A percentile compares a stretch with the other conserved stretches of the same genome.
These are phyloP conservation scores for Alternaria ethzedia DNA, from an alignment of 2,329 filamentous ascomycete species.

Conservation along the genomic window DNA sequence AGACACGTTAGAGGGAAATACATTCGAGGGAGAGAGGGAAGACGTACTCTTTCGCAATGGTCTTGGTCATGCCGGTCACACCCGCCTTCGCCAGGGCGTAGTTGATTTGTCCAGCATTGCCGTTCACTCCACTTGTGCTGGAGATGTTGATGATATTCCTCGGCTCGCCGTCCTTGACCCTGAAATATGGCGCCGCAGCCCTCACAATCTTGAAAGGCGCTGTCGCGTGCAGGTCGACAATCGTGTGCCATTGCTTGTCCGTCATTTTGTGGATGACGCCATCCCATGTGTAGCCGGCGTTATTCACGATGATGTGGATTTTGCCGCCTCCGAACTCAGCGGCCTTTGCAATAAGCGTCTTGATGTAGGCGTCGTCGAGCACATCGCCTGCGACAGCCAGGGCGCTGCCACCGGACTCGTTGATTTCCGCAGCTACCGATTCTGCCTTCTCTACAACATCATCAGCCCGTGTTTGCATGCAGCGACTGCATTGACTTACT, in stretches of 20 bases:
- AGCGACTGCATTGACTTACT: slow-evolving; percentile 50
- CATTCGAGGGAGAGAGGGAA: background rate
- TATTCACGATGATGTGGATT: slow-evolving; percentile 91
- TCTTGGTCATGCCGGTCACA: slow-evolving; percentile 82
- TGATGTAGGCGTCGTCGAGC: slow-evolving; percentile 72
- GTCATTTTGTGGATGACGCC: slow-evolving; percentile 92
- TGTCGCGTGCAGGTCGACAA: slow-evolving; percentile 81
- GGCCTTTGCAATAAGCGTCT: slow-evolving; percentile 72
- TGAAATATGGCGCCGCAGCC: slow-evolving; percentile 83
- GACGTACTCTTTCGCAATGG: slow-evolving; percentile 76
- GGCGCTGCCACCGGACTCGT: slow-evolving; percentile 68
- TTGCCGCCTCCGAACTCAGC: slow-evolving; percentile 85
- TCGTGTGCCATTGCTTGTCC: slow-evolving; percentile 91
- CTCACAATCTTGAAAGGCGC: slow-evolving; percentile 84
- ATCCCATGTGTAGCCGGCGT: slow-evolving; percentile 92
- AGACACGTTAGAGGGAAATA: slow-evolving; percentile 7
- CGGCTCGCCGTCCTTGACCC: slow-evolving; percentile 80
- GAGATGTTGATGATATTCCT: slow-evolving; percentile 84
- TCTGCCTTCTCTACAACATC: slow-evolving; percentile 68
- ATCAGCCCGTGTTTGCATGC: slow-evolving; percentile 14
- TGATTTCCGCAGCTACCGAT: slow-evolving; percentile 73
- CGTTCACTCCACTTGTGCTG: slow-evolving; percentile 80
- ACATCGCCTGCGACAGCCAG: slow-evolving; percentile 80
- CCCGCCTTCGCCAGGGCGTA: slow-evolving; percentile 87
- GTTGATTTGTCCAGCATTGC: slow-evolving; percentile 91